Conservation (phyloP, 2,329 filamentous ascomycete genomes). For the Talaromyces marneffei region DNA sequence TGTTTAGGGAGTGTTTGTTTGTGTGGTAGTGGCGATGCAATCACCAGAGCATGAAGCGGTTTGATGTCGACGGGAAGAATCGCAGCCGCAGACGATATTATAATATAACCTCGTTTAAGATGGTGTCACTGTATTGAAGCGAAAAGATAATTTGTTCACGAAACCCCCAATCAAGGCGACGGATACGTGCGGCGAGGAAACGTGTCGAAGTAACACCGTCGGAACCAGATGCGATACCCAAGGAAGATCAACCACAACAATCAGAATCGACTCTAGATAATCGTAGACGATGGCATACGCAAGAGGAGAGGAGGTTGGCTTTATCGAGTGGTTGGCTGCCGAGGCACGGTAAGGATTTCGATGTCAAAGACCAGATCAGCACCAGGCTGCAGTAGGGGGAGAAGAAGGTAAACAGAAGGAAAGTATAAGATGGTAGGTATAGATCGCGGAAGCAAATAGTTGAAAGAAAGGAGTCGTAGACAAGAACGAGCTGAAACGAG, state of each 20-base stretch:
- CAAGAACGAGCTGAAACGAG: constrained; percentile 12
- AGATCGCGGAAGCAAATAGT: background rate
- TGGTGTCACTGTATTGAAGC: background rate
- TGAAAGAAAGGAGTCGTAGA: background rate
- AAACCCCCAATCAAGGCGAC: constrained; percentile 16
- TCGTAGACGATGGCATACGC: background rate
- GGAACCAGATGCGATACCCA: background rate
- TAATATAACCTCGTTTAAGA: background rate
- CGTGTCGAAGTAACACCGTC: background rate
- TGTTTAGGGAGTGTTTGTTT: constrained; percentile 2
- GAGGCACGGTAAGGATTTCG: constrained; percentile 4
- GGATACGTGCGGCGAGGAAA: constrained; percentile 4
- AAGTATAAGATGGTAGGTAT: background rate
- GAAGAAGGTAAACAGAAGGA: constrained; percentile 17
- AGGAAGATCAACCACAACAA: background rate
- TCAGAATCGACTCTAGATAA: background rate
- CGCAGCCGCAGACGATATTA: background rate
- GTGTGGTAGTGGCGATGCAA: background rate
- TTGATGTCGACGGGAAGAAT: background rate
- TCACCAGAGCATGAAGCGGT: background rate
- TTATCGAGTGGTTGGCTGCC: constrained; percentile 5
- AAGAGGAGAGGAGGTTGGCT: background rate
- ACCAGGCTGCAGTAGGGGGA: constrained; percentile 13
- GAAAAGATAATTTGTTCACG: constrained; percentile 15
- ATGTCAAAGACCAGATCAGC: constrained; percentile 12